Conservation (phyloP, 2,329 filamentous ascomycete genomes). For the Parastagonospora nodorum region DNA sequence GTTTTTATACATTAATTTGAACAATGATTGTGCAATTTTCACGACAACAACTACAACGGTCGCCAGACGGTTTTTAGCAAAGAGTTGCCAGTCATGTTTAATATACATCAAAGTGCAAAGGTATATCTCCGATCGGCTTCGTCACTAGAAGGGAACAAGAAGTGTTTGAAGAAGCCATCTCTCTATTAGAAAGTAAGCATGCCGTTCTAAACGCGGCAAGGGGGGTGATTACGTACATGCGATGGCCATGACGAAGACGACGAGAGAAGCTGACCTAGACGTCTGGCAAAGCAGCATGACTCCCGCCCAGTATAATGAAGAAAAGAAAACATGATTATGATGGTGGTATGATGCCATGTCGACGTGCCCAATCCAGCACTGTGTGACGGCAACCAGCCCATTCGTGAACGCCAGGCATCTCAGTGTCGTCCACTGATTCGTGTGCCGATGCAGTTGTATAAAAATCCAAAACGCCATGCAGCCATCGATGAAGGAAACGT, state of each 20-base stretch:
- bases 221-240: constrained; percentile 52
- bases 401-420: constrained; percentile 46
- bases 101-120: constrained; percentile 37
- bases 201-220: constrained; percentile 45
- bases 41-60: constrained; percentile 22
- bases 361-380: constrained; percentile 37
- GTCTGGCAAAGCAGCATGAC: constrained; percentile 42
- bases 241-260: constrained; percentile 54
- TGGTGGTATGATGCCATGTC: constrained; percentile 42
- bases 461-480: constrained; percentile 46
- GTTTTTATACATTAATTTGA: constrained; percentile 3
- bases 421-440: constrained; percentile 36
- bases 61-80: constrained; percentile 15
- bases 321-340: constrained; percentile 28
- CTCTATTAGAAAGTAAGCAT: constrained; percentile 51
- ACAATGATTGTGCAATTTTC: background rate
- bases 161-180: constrained; percentile 43
- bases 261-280: constrained; percentile 46
- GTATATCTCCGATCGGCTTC: constrained; percentile 44
- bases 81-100: constrained; percentile 25
- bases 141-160: constrained; percentile 44
- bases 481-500: constrained; percentile 35
- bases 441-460: constrained; percentile 48
- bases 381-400: constrained; percentile 33
- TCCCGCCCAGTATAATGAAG: constrained; percentile 36